Evolutionary conservation across 176 grass and related monocot species (phyloP).

Genomic region (Ensete ventricosum): DNA sequence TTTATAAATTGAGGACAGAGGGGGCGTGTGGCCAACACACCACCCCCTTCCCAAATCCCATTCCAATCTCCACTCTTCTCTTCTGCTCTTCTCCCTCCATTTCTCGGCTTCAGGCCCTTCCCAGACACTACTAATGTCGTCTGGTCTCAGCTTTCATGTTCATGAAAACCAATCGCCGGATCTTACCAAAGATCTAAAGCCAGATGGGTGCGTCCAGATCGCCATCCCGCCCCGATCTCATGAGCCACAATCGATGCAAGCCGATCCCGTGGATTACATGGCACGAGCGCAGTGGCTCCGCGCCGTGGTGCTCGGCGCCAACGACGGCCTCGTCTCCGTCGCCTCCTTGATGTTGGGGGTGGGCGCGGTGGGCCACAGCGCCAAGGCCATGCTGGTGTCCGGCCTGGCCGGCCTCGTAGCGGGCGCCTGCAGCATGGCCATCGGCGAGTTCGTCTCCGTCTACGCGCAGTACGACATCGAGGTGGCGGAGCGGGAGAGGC

Average conservation of each 20-base stretch:
- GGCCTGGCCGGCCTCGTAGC: constrained; percentile 74
- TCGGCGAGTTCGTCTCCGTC: constrained; percentile 90
- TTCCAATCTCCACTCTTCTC: neutral
- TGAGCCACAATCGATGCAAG: neutral
- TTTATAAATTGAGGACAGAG: neutral
- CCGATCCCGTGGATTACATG: constrained; percentile 40
- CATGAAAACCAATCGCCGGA: constrained; percentile 14
- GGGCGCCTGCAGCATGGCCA: constrained; percentile 96
- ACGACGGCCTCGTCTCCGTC: constrained; percentile 89
- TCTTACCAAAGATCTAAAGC: neutral
- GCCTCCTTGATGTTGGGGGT: constrained; percentile 91
- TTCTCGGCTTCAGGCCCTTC: neutral
- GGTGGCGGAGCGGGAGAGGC: constrained; percentile 32
- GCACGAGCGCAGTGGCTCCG: constrained; percentile 92
- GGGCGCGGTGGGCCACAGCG: constrained; percentile 37
- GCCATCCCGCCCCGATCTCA: neutral
- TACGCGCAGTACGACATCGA: constrained; percentile 91
- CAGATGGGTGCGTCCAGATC: neutral
- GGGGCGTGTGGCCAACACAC: neutral
- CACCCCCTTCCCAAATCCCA: neutral
- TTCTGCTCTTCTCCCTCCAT: neutral
- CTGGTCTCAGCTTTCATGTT: constrained; percentile 30
- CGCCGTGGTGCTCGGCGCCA: constrained; percentile 79
- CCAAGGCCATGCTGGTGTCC: constrained; percentile 62
- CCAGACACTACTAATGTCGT: constrained; percentile 23